Evolutionary conservation across 129 eudicot species (phyloP).

Genomic region (Flaveria brownii): DNA sequence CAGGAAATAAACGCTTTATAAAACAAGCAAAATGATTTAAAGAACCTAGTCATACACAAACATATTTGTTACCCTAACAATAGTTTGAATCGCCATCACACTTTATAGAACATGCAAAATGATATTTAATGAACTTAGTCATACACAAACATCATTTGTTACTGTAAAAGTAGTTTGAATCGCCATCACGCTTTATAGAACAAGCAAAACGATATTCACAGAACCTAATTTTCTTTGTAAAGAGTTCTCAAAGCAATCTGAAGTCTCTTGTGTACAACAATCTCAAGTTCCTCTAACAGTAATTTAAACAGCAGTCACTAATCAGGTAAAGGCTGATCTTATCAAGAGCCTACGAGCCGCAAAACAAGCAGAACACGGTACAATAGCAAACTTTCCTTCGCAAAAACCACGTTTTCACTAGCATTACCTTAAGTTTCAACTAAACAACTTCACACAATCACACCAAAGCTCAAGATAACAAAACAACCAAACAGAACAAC

Average conservation of each 20-base stretch:
- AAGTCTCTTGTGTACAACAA: neutral
- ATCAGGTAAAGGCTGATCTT: neutral
- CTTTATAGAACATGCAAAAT: neutral
- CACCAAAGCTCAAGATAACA: neutral
- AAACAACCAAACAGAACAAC: neutral
- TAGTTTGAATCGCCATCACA: too few species aligned
- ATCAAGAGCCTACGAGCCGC: neutral
- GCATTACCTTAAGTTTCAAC: neutral
- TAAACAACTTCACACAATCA: neutral
- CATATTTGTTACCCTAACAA: too few species aligned
- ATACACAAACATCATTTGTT: neutral
- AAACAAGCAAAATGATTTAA: conserved; percentile 3
- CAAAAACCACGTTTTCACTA: neutral
- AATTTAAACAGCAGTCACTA: neutral
- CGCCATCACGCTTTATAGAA: neutral
- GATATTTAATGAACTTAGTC: neutral
- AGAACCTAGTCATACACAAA: neutral
- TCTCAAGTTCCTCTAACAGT: too few species aligned
- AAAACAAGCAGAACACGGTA: neutral
- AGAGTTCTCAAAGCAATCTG: neutral
- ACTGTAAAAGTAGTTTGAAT: too few species aligned
- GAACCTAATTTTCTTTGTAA: conserved; percentile 1
- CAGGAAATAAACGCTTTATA: neutral
- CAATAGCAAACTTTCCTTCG: neutral
- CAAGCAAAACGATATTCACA: neutral